Base-by-base conservation (phyloP, 345 rosid species). In the Eucalyptus cladocalyx region DNA sequence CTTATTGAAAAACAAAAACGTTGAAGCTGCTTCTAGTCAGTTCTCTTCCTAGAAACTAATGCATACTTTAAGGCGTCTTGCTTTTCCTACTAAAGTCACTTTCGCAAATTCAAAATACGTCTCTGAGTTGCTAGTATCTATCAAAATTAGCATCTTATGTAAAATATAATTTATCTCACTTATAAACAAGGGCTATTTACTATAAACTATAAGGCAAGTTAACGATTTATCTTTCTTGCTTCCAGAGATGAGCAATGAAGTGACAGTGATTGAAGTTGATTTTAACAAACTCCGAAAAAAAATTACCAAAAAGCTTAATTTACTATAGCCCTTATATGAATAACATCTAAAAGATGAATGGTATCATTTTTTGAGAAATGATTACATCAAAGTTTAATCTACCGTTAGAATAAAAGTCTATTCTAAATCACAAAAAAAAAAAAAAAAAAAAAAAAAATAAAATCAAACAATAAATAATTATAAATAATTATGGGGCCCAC, bases 401-500 rank as follows among this genome's bases (percentile, higher is more conserved):
- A 51, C 2, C 18, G 0, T 17, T 51, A 51, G 9, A 51, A 3
- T 51, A 51, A 51, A 51, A 51, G 54, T 51, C 1, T 7, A 51
- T 3, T 51, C 9, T 51, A 51, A 6, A 51, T 17, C 8, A 51
- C 23, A 51, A 17, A 51, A 51, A 49, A 48, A 48, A 49, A 37
- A 37, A 37, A 37, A 37, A 37, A 37, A n/a, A n/a, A n/a, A n/a
- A n/a, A n/a, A n/a, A n/a, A n/a, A n/a, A n/a, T n/a, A n/a, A 51
- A 51, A n/a, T n/a, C n/a, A 50, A 51, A 17, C 8, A 7, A 51
- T 7, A 51, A 51, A 51, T 0, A 51, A 51, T 6, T 51, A 51
- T 51, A 17, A 51, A 51, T 26, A 4, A 1, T 11, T 47, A 5
- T 5, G 0, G 4, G 49, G 49, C 14, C 0, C 49, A 47, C 48